Base-by-base conservation (phyloP, 805 yeast species). In the Barnettozyma pratensis region DNA sequence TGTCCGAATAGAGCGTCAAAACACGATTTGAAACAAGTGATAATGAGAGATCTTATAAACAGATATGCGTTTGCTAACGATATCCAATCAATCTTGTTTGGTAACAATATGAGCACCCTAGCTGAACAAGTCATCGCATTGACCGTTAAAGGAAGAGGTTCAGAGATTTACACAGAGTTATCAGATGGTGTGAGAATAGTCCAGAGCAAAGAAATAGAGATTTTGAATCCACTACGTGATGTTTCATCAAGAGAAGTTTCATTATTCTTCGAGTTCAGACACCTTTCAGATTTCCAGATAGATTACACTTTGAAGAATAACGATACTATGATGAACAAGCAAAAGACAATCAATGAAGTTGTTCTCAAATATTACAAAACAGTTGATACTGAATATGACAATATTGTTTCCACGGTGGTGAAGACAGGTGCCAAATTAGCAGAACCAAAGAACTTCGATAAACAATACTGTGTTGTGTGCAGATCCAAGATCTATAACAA, bases 351-450 rank as follows among this genome's bases (percentile, higher is more conserved):
- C 19, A 84, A 87, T 57, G 95, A 88, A 59, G 73, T 92, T 44
- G 82, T 90, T 1, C 71, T 80, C 29, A 77, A 81, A 44, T 92
- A 92, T 64, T 88, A 88, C 57, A 74, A 71, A 31, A 73, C 74
- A 34, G 79, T 91, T 27, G 96, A 88, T 59, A 74, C 74, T 6
- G 90, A 82, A 12, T 90, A 90, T 61, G 90, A 96, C 0, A 87
- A 92, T 48, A 87, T 92, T 3, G 90, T 91, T 3, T 85, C 97
- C 0, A 91, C 98, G 0, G 97, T 92, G 25, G 90, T 90, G 11
- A 83, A 87, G 55, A 90, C 96, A 0, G 96, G 94, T 5, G 83
- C 83, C 42, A 90, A 92, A 62, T 67, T 91, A 41, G 75, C 74
- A 2, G 72, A 72, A 7, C 87, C 87, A 0, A 61, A 48, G 31